Conservation (phyloP, 257 asterid genomes). For the Prunella vulgaris region DNA sequence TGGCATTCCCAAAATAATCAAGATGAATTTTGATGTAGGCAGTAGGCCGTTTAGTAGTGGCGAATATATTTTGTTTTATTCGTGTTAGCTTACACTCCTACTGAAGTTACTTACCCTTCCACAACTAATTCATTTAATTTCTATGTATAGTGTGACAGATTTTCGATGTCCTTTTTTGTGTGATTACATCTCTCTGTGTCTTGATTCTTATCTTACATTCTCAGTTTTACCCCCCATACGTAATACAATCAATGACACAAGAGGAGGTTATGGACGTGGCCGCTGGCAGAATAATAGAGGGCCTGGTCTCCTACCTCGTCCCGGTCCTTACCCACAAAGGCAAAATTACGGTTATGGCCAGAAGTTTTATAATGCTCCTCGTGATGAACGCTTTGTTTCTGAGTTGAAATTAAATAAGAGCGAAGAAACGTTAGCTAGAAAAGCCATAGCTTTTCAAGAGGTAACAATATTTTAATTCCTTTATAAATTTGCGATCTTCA, state of each 20-base stretch:
- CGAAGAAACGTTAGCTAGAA: conserved; percentile 93
- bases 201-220: conserved; percentile 21
- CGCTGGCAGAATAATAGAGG: conserved; percentile 86
- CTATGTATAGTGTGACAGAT: neutral
- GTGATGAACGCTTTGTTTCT: conserved; percentile 88
- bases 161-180: neutral
- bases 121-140: neutral
- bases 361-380: conserved; percentile 50
- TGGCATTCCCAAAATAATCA: neutral
- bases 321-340: conserved; percentile 74
- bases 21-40: neutral
- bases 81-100: neutral
- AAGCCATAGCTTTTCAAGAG: conserved; percentile 76
- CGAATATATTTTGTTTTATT: neutral
- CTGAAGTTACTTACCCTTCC: neutral
- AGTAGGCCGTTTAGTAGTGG: neutral
- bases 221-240: conserved; percentile 66
- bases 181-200: neutral
- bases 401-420: conserved; percentile 86
- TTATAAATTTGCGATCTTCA: neutral
- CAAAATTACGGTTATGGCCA: conserved; percentile 50
- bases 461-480: conserved; percentile 30
- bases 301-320: conserved; percentile 77
- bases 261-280: conserved; percentile 83
- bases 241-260: conserved; percentile 48